Percentiles rank a stretch among this genome's conserved stretches.
These are phyloP conservation scores for Whalleya microplaca DNA, from an alignment of 2,329 filamentous ascomycete genomes.

Conservation along the genomic window DNA sequence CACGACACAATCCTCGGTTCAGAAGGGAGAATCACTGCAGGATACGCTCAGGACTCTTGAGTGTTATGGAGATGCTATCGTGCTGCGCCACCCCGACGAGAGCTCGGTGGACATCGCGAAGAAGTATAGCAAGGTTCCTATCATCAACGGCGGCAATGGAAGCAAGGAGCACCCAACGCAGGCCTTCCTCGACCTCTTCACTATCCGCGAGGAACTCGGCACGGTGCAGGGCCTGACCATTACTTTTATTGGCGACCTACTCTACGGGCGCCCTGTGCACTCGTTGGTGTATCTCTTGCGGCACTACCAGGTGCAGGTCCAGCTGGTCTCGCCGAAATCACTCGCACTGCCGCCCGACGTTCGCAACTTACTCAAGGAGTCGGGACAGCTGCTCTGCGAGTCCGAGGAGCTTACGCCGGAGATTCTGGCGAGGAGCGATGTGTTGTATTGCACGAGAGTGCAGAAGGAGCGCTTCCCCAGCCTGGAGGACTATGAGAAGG, in stretches of 20 bases:
- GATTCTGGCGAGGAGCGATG: constrained; percentile 83
- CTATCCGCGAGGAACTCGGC: constrained; percentile 95
- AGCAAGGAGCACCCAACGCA: constrained; percentile 96
- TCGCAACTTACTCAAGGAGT: constrained; percentile 68
- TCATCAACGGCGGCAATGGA: constrained; percentile 97
- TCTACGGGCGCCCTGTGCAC: constrained; percentile 93
- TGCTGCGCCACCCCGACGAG: constrained; percentile 91
- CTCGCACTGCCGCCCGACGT: constrained; percentile 79
- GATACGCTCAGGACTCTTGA: constrained; percentile 92
- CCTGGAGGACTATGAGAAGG: constrained; percentile 76
- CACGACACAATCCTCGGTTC: constrained; percentile 82
- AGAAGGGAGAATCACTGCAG: constrained; percentile 92
- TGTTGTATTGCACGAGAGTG: constrained; percentile 95
- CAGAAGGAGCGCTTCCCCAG: constrained; percentile 96
- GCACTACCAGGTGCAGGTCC: constrained; percentile 93
- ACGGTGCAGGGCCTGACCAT: constrained; percentile 95
- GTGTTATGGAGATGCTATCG: constrained; percentile 92
- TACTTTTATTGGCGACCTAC: constrained; percentile 91
- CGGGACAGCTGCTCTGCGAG: constrained; percentile 78
- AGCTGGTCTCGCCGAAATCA: constrained; percentile 83
- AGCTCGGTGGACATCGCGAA: constrained; percentile 79
- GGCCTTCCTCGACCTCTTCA: constrained; percentile 96
- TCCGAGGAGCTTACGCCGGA: constrained; percentile 81
- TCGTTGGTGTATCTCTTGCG: constrained; percentile 91
- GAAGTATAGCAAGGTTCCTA: constrained; percentile 85